phyloP scores from a whole-genome alignment of 2,329 filamentous ascomycete species.

The Fusarium proliferatum region DNA sequence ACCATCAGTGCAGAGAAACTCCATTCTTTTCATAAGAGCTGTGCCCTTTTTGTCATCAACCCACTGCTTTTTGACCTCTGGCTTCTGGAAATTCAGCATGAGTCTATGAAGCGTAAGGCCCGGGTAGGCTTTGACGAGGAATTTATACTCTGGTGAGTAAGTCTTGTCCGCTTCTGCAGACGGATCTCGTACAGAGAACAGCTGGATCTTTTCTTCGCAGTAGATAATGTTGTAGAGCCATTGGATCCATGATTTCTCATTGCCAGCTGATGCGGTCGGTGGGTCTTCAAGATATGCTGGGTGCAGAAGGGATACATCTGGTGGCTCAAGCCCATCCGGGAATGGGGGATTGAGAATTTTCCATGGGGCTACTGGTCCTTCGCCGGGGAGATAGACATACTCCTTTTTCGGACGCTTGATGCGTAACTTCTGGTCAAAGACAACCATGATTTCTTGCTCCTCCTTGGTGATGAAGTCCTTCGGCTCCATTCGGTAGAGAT shows the following conservation, averaged over 20 bases:
- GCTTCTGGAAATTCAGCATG: neutral
- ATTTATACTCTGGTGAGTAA: neutral
- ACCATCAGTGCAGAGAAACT: neutral
- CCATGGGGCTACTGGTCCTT: neutral
- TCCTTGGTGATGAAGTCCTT: neutral
- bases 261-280: neutral
- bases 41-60: neutral
- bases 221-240: neutral
- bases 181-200: neutral
- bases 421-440: neutral
- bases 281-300: neutral
- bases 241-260: neutral
- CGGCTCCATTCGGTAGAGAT: neutral
- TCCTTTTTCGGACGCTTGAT: neutral
- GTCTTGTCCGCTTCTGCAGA: neutral
- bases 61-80: neutral
- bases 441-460: neutral
- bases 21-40: neutral
- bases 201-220: neutral
- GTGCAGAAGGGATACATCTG: neutral
- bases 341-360: neutral
- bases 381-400: neutral
- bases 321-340: neutral
- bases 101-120: neutral
- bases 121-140: neutral